Evolutionary conservation across 768 basidiomycete species (phyloP), one percentile per base, ranked within the genome.

Genomic region (Mycena pura): DNA sequence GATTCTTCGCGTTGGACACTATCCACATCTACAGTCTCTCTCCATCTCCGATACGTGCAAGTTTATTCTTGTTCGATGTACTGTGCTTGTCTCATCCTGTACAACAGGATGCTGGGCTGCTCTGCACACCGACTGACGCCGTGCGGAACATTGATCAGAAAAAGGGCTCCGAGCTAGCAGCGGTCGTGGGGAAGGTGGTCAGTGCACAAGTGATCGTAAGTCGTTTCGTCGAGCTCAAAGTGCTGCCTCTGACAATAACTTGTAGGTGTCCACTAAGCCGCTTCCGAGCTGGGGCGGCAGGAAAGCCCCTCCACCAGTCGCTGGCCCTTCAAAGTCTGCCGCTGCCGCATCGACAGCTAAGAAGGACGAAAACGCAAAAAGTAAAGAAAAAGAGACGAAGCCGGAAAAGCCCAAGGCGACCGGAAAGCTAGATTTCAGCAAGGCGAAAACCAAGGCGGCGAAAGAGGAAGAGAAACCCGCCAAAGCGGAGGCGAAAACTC

Each of bases 1-100:
- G 81, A 48, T 92, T 88, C 65, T 65, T 70, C 0, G 79, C 77
- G 24, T 65, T 91, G n/a, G 69, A 79, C 62, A 83, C 83, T 1
- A 76, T 87, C 14, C 85, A 90, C 65, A 74, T 94, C 9, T 93
- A 94, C 72, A 86, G 89, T 68, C 69, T 94, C 28, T 86, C 91
- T 0, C 87, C 91, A 1, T 83, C 86, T 1, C 82, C 79, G 5
- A 70, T 93, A 36, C 79, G 77, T 24, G 90, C 87, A 70, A 53
- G 87, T 77, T 28, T 61, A 17, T 41, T 57, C n/a, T 59, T 41
- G 15, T 59, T 50, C 34, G 53, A 46, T 41, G n/a, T n/a, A n/a
- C 19, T 50, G 1, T 43, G 34, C 25, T 43, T 62, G 15, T 32
- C 28, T 49, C 29, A 56, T 39, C 40, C 34, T 49, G n/a, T n/a